Base-by-base conservation (phyloP, 1,284 basidiomycete genomes). In the Boletus subluridellus region DNA sequence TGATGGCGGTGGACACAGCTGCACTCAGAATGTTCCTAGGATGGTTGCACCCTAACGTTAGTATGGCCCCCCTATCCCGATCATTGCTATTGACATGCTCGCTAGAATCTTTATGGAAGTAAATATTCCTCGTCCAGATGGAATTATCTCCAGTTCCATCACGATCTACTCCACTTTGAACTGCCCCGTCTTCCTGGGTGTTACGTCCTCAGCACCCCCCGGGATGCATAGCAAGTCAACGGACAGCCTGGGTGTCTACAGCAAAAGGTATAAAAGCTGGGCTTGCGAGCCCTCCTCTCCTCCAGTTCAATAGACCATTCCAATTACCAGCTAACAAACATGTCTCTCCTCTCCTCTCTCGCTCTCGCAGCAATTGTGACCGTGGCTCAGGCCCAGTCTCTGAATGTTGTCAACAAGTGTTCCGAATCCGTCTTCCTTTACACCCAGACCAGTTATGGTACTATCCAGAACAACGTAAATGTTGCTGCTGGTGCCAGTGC, bases 391-490 rank as follows among this genome's bases (percentile, higher is more conserved):
- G 71, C 72, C 48, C 70, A 69, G 59, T 75, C 74, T 32, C 50
- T 73, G 50, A 74, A 15, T 15, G 74, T 74, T 37, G 45, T 49
- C 52, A 73, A 74, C 60, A 53, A 61, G 14, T 73, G 71, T 48
- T 11, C 38, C 39, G 59, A 75, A n/a, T 30, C 63, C 2, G 70
- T 75, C 46, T 63, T 75, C 49, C 65, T 75, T 35, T 65, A 51
- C 21, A 74, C 71, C 0, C 65, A 69, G 49, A 74, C 38, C 26
- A 74, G 72, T 54, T 69, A 49, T 9, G 71, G 74, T 30, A 54
- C 28, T 34, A 65, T 75, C 46, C 4, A 32, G 0, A 74, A 69
- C 63, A 55, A 73, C 28, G 61, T 75, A 37, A 58, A 48, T 21
- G 54, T 74, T 24, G 56, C 42, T 74, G 21, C 21, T 21, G 21